Evolutionary conservation across 495 filamentous ascomycete genomes (phyloP), one percentile per base, ranked within the genome.

Genomic region (Aspergillus wentii): DNA sequence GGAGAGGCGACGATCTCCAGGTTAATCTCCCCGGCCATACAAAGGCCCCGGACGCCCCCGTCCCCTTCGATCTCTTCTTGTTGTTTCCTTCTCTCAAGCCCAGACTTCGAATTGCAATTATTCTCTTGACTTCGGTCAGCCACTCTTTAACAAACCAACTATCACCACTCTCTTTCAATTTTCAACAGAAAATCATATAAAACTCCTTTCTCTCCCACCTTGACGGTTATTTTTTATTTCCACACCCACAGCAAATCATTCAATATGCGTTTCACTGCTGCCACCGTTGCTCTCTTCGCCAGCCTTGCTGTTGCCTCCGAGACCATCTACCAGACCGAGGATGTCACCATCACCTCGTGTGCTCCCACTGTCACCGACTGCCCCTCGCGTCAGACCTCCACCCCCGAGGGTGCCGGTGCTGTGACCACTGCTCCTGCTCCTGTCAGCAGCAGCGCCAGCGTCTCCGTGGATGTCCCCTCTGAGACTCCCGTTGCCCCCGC

Each of bases 271-370:
- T 76, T 73, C 69, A 54, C 70, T 46, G 40, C 62, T 52, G 64
- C 59, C 47, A 52, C 66, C 51, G 43, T 70, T 59, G 69, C 69
- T 52, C 53, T 75, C 61, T 68, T 69, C 60, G 69, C 69, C 49
- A 64, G 65, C 54, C 59, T 68, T 48, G 60, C 61, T 44, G 52
- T 51, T 50, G 67, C 67, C 49, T 42, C 58, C 50, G 35, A 58
- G 47, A 73, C 69, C 49, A 58, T 76, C 67, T 76, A 70, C 68
- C 49, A 60, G 59, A 80, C 74, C 49, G 59, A 66, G 32, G 67
- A 69, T 44, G 66, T 72, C 41, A 75, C 72, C 52, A 61, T 79
- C 66, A 80, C 69, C 53, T 77, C 71, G 18, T 85, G 81, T 61
- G 70, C 64, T 41, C 57, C 79, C 20, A 67, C 62, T 28, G 74